These are phyloP conservation scores for Hyaloscypha hepaticicola DNA, from an alignment of 495 filamentous ascomycete genomes.

Conservation along the genomic window DNA sequence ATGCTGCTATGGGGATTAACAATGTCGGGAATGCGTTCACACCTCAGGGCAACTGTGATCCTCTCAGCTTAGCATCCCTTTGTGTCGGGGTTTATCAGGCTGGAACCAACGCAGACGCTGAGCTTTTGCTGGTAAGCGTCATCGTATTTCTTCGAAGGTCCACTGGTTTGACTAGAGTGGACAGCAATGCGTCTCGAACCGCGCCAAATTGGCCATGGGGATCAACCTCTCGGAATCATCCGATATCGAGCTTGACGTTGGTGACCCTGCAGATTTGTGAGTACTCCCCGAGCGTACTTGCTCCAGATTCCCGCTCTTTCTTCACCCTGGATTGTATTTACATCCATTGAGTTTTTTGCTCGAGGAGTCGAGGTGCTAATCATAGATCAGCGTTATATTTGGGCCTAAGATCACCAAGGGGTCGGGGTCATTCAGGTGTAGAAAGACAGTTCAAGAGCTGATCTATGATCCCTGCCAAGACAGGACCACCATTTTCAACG, in stretches of 20 bases:
- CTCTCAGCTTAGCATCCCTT: conserved; percentile 59
- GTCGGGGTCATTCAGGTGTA: conserved; percentile 14
- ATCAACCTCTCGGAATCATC: conserved; percentile 1
- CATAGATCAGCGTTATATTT: conserved; percentile 20
- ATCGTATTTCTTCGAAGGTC: neutral
- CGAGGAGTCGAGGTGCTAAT: neutral
- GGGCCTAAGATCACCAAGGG: conserved; percentile 8
- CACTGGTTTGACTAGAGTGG: neutral
- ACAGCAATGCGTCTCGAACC: conserved; percentile 30
- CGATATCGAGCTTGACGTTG: conserved; percentile 20
- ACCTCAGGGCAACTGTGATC: conserved; percentile 71
- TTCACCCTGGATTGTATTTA: no score
- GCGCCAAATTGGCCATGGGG: conserved; percentile 30
- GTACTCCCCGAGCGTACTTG: neutral
- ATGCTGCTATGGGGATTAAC: conserved; percentile 66
- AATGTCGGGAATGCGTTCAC: conserved; percentile 81
- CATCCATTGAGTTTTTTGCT: neutral
- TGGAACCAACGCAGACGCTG: conserved; percentile 57
- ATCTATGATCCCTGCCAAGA: conserved; percentile 29
- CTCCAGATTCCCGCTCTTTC: neutral
- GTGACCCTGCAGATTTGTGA: conserved; percentile 29
- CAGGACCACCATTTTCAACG: conserved; percentile 21
- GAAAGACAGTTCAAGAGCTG: conserved; percentile 24
- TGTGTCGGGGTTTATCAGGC: conserved; percentile 69
- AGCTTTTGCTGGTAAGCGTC: conserved; percentile 46